Evolutionary conservation across 2,329 filamentous ascomycete species (phyloP).

Genomic region (Mollisiaceae sp.): DNA sequence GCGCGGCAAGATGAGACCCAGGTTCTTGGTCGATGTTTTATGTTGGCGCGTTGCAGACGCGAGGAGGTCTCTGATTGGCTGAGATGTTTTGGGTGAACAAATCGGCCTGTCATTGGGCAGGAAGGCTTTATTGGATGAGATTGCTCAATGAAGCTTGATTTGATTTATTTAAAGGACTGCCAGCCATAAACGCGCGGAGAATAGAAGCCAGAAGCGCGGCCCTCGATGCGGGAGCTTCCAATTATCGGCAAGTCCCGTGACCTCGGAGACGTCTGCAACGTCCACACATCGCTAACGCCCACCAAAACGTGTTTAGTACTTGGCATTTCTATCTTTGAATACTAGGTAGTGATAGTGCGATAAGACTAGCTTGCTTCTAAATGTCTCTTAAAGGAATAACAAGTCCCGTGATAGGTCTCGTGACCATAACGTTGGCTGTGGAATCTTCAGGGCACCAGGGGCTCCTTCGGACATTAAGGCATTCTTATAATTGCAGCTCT

Average conservation of each 20-base stretch:
- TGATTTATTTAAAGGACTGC: constrained; percentile 7
- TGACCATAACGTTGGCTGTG: not conserved
- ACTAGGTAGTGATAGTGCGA: no score
- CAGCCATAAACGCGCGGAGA: constrained; percentile 27
- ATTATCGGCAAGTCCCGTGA: constrained; percentile 13
- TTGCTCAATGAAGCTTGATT: not conserved
- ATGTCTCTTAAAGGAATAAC: not conserved
- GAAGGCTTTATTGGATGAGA: not conserved
- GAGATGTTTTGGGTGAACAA: not conserved
- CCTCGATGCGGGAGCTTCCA: not conserved
- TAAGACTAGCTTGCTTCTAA: no score
- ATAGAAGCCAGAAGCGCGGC: constrained; percentile 25
- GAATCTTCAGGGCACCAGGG: not conserved
- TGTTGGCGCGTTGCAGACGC: constrained; percentile 23
- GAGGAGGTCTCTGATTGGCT: constrained; percentile 30
- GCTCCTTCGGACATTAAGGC: not conserved
- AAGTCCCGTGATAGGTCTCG: not conserved
- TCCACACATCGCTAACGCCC: not conserved
- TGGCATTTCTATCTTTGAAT: no score
- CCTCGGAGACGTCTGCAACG: not conserved
- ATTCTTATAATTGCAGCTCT: not conserved
- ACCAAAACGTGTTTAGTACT: no score
- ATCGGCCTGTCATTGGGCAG: not conserved
- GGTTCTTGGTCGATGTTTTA: constrained; percentile 26
- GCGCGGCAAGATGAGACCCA: constrained; percentile 28